Conservation (phyloP, 345 rosid species). For the Lepidium didymum region DNA sequence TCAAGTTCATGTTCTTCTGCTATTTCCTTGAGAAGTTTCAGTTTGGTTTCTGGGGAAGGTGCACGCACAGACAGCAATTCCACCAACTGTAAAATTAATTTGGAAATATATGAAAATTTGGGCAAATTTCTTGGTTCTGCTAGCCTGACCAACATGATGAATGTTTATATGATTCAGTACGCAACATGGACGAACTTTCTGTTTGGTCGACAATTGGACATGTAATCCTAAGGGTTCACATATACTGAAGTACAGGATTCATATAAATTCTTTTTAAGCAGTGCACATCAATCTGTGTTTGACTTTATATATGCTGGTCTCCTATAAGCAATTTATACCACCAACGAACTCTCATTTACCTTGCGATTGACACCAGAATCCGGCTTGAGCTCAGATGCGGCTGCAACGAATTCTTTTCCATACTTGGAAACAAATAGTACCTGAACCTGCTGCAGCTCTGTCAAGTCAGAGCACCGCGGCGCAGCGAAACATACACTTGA, state of each 20-base stretch:
- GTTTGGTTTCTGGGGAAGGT: constrained; percentile 63
- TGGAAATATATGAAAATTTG: neutral
- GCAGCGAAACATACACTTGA: constrained; percentile 95
- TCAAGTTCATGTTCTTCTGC: constrained; percentile 90
- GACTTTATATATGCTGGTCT: neutral
- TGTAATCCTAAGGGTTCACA: neutral
- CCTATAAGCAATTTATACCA: neutral
- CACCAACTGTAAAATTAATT: constrained; percentile 50
- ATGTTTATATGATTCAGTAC: neutral
- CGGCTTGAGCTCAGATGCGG: constrained; percentile 91
- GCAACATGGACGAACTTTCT: too few species aligned
- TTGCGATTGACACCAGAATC: constrained; percentile 96
- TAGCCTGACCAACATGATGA: neutral
- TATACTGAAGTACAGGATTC: neutral
- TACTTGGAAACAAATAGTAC: constrained; percentile 73
- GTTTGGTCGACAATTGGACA: neutral
- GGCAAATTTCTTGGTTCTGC: neutral
- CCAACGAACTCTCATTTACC: constrained; percentile 33
- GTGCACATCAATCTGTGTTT: neutral
- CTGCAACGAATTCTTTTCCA: constrained; percentile 83
- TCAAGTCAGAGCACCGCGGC: constrained; percentile 93
- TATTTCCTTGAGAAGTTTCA: constrained; percentile 90
- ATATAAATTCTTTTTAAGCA: neutral
- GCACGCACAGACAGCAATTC: constrained; percentile 87
- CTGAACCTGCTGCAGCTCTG: constrained; percentile 88